These are phyloP conservation scores for Psophocarpus tetragonolobus DNA, from an alignment of 306 rosid species.

Conservation along the genomic window DNA sequence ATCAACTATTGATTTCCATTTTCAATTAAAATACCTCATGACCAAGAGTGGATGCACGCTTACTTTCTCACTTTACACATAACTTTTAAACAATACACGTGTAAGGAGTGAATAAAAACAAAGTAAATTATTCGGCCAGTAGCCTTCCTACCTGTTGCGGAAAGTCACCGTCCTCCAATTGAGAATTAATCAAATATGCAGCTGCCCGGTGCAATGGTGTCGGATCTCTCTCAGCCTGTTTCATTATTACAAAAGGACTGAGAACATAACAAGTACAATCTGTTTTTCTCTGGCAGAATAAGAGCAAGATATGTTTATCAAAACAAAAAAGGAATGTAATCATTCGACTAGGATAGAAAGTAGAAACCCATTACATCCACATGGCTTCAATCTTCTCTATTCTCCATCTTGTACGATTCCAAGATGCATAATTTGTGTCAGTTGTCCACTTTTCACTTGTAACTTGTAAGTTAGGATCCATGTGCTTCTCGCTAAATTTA, in stretches of 20 bases:
- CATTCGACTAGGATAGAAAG: not conserved
- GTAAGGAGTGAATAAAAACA: not conserved
- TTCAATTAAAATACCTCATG: not conserved
- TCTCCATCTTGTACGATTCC: not conserved
- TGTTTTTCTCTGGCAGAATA: not conserved
- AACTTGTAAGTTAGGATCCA: not conserved
- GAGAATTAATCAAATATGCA: constrained; percentile 67
- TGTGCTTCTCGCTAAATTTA: not conserved
- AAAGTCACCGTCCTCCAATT: constrained; percentile 84
- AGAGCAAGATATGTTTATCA: not conserved
- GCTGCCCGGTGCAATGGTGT: constrained; percentile 79
- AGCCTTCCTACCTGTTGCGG: constrained; percentile 72
- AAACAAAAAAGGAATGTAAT: not conserved
- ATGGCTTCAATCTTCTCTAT: not conserved
- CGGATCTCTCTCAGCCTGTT: constrained; percentile 77
- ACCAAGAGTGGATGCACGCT: not conserved
- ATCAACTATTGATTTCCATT: not conserved
- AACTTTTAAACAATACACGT: not conserved
- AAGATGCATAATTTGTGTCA: not conserved
- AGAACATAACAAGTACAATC: not conserved
- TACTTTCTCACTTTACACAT: not conserved
- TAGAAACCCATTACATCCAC: not conserved
- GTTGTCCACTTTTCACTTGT: not conserved
- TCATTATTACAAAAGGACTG: not conserved
- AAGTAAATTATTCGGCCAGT: not conserved